Evolutionary conservation across 2,329 filamentous ascomycete genomes (phyloP), one percentile per base, ranked within the genome.

Genomic region (Fusarium piperis): DNA sequence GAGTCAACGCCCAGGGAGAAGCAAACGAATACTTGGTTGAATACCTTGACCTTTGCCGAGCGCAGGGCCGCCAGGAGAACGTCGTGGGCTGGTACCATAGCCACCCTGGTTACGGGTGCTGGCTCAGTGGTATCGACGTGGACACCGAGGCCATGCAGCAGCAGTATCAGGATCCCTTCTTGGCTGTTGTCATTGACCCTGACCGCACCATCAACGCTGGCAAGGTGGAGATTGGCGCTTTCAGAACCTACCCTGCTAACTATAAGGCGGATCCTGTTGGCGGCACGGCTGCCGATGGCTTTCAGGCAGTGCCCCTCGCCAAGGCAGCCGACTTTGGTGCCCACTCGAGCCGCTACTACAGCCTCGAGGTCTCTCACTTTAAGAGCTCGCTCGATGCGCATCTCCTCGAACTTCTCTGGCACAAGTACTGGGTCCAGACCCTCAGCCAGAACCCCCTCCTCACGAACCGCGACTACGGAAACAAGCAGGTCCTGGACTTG

Each of bases 341-440:
- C 1, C 95, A 99, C 79, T 91, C 93, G 15, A 93, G 90, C 79
- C 91, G 93, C 62, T 99, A 99, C 85, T 99, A 99, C 82, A 88
- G 92, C 15, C 88, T 99, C 7, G 93, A 97, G 68, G 93, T 98
- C 15, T 94, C 94, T 33, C 94, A 97, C 82, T 99, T 94, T 88
- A 98, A 98, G 84, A 96, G 93, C 71, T 92, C 93, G 0, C 91
- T 99, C 30, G 96, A 99, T 82, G 88, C 91, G 2, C 92, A 94
- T 76, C 87, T 99, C 26, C 86, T 99, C 6, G 94, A 97, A 78
- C 88, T 94, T 58, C 86, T 99, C 32, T 98, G 96, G 96, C 97
- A 98, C 85, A 98, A 98, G 82, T 99, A 99, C 86, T 97, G 94
- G 96, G 95, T 98, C 35, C 93, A 97, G 78, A 99, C 96, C 7